Conservation (phyloP, 2,329 filamentous ascomycete genomes). For the Botryosphaeria dothidea region DNA sequence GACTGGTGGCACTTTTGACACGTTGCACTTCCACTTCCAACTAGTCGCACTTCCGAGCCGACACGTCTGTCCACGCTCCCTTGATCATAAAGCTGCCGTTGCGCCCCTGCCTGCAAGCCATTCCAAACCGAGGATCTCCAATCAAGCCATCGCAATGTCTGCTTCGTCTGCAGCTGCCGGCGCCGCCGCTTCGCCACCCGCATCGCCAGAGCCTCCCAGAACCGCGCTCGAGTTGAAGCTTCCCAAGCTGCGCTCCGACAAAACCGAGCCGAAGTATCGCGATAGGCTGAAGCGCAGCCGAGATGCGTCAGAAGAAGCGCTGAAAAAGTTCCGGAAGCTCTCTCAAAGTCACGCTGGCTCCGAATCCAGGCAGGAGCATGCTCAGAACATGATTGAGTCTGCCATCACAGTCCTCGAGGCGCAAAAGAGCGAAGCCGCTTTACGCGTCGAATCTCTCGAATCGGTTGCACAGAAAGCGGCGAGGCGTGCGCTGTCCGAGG, state of each 20-base stretch:
- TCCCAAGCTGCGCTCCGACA: background rate
- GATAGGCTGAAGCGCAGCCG: background rate
- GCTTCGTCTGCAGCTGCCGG: background rate
- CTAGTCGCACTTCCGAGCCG: background rate
- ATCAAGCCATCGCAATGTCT: background rate
- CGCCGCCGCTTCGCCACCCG: background rate
- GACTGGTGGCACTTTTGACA: background rate
- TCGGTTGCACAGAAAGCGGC: background rate
- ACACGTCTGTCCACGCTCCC: background rate
- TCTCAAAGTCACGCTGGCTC: background rate
- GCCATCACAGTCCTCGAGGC: background rate
- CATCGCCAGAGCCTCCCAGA: background rate
- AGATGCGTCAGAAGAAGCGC: background rate
- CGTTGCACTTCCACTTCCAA: background rate
- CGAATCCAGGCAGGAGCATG: background rate
- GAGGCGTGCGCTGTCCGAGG: background rate
- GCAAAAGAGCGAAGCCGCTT: background rate
- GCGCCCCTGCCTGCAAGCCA: background rate
- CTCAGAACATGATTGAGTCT: background rate
- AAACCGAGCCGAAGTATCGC: background rate
- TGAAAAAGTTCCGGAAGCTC: background rate
- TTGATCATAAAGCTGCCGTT: background rate
- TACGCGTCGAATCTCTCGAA: background rate
- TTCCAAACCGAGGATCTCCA: background rate
- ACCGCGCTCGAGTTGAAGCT: background rate